These are phyloP conservation scores for Gigaspora rosea DNA, from an alignment of 192 early-diverging fungal genomes.

Conservation along the genomic window DNA sequence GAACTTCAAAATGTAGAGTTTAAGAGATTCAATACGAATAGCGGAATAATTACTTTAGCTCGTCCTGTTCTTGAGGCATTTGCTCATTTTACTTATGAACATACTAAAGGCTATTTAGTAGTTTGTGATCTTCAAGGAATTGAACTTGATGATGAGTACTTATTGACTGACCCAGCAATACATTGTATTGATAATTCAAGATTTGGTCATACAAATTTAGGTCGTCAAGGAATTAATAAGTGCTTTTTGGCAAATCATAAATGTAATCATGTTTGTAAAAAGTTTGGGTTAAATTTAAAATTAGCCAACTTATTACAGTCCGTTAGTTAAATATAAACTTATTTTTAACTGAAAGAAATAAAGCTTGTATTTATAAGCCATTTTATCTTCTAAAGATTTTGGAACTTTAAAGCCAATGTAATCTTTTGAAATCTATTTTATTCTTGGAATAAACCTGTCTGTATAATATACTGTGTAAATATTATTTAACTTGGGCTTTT, in stretches of 20 bases:
- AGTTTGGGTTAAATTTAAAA: not conserved
- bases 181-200: not conserved
- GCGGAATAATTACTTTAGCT: not conserved
- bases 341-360: too few species aligned
- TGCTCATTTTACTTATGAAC: constrained; percentile 25
- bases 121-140: constrained; percentile 26
- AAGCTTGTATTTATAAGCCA: too few species aligned
- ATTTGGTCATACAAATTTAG: constrained; percentile 13
- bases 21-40: constrained; percentile 21
- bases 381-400: too few species aligned
- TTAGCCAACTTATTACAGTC: too few species aligned
- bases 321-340: too few species aligned
- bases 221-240: not conserved
- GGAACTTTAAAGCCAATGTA: too few species aligned
- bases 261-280: constrained; percentile 9
- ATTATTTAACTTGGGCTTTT: too few species aligned
- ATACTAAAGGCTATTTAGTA: constrained; percentile 22
- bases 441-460: too few species aligned
- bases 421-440: too few species aligned
- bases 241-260: constrained; percentile 20
- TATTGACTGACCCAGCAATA: constrained; percentile 2
- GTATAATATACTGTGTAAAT: too few species aligned
- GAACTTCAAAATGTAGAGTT: not conserved
- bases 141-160: not conserved
- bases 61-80: constrained; percentile 22